Evolutionary conservation across 768 basidiomycete genomes (phyloP), one percentile per base, ranked within the genome.

Genomic region (Macrolepiota dolichaula): DNA sequence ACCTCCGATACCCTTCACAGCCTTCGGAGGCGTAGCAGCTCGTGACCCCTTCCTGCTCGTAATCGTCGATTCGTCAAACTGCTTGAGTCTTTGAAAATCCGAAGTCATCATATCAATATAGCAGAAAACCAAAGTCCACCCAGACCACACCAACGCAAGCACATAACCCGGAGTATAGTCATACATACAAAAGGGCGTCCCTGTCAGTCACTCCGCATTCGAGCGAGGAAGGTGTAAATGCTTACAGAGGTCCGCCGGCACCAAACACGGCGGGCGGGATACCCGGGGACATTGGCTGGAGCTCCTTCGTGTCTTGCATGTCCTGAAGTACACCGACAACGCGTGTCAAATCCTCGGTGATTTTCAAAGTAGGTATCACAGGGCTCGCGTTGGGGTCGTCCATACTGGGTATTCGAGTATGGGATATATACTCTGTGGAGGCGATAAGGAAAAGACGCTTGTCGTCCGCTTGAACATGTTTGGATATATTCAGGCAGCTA

Each of bases 1-100:
- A 65, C 85, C 87, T 37, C 93, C 93, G 61, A 95, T 95, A 13
- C 93, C 93, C 61, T 91, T 91, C 2, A 95, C 93, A 11, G 92
- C 87, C 59, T 81, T 81, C 1, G 93, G 92, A 2, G 92, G 91
- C 0, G 91, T 92, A 22, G 88, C 82, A 3, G 91, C 85, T 64
- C 85, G 83, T 49, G 92, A 93, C 46, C 82, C 83, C 64, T 81
- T 83, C 61, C 87, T 79, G 66, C 91, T 92, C 13, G 84, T 79
- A 22, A 86, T 80, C 51, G 85, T 80, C 44, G 90, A 89, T 71
- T 89, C 79, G 70, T 94, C 91, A 66, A 92, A 94, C 65, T 81
- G 80, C 77, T 89, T 92, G 66, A 93, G 73, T 86, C 90, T 92
- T 51, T 17, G 50, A 13, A 38, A 47, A 37, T 22, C 25, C n/a